Evolutionary conservation across 2,329 filamentous ascomycete genomes (phyloP).

Genomic region (Botryotinia convoluta): DNA sequence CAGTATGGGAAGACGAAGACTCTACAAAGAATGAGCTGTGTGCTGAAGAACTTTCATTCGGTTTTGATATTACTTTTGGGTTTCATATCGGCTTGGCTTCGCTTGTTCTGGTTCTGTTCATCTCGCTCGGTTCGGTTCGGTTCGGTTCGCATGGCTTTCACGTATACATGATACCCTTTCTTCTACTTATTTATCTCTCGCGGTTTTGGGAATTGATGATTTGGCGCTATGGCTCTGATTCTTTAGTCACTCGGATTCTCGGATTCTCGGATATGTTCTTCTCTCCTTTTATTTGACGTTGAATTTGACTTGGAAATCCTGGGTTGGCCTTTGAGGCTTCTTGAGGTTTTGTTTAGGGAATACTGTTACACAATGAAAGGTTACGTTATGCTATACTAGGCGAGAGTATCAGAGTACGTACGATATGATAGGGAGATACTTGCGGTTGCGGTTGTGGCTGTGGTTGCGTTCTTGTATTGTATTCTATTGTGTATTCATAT

Average conservation of each 20-base stretch:
- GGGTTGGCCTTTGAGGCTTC: no score
- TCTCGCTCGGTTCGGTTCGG: background rate
- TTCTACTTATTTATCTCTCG: background rate
- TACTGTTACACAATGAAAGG: no score
- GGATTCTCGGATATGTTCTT: background rate
- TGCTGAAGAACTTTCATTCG: background rate
- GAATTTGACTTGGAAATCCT: no score
- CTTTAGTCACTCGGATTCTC: background rate
- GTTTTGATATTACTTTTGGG: background rate
- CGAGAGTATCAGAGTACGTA: background rate
- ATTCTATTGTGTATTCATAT: background rate
- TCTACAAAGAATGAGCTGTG: background rate
- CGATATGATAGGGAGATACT: background rate
- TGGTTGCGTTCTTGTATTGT: background rate
- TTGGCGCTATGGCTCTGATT: background rate
- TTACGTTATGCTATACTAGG: background rate
- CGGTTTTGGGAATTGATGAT: background rate
- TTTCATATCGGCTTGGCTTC: background rate
- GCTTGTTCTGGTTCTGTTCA: background rate
- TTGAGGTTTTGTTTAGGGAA: no score
- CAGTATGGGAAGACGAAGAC: rapidly evolving
- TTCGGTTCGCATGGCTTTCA: background rate
- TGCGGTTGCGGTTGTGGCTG: no score
- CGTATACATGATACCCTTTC: background rate
- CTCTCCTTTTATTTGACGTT: no score